These are phyloP conservation scores for Kluyveromyces nonfermentans DNA, from an alignment of 805 yeast genomes.

Conservation along the genomic window DNA sequence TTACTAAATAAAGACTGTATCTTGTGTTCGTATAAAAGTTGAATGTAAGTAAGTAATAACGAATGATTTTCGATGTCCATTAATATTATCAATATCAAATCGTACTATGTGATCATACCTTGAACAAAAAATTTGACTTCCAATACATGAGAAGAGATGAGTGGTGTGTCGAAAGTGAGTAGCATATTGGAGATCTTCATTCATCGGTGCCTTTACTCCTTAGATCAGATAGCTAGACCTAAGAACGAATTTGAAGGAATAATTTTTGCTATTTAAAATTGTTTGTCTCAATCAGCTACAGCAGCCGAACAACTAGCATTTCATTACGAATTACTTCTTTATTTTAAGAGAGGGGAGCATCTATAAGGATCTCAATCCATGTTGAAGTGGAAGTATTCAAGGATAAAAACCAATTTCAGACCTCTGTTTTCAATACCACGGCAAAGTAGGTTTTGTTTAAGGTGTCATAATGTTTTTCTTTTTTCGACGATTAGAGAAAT, in stretches of 20 bases:
- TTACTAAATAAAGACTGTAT: constrained; percentile 9
- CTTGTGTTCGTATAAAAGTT: too few relatives aligned
- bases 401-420: neutral
- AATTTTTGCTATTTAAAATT: too few relatives aligned
- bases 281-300: neutral
- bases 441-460: neutral
- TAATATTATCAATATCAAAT: too few relatives aligned
- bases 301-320: neutral
- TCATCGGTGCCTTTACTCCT: neutral
- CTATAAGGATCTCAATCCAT: neutral
- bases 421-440: neutral
- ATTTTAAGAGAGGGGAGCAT: neutral
- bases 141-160: constrained; percentile 1
- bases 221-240: neutral
- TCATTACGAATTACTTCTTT: neutral
- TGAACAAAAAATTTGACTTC: constrained; percentile 2
- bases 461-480: neutral
- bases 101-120: neutral
- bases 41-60: too few relatives aligned
- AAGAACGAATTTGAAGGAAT: neutral
- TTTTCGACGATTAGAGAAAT: constrained; percentile 1
- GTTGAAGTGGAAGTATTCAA: neutral
- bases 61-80: too few relatives aligned
- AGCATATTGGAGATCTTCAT: neutral
- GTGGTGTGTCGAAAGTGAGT: neutral